These are phyloP conservation scores for Candida albicans DNA, from an alignment of 1,139 yeast species.

Conservation along the genomic window DNA sequence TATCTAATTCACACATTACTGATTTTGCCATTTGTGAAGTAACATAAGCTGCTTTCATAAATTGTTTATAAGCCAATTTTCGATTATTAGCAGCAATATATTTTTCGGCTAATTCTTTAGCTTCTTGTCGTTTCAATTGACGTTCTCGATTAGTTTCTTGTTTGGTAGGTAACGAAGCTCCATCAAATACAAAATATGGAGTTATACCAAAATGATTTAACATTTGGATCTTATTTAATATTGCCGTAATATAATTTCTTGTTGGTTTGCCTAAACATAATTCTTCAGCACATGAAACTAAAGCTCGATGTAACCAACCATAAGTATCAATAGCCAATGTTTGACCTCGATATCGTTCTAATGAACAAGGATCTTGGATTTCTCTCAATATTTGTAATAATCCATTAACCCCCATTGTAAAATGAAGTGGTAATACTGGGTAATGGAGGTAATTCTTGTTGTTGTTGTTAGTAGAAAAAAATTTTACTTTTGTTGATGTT, in stretches of 20 bases:
- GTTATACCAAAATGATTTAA: constrained; percentile 65
- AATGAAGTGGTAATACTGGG: neutral
- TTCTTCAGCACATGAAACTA: constrained; percentile 81
- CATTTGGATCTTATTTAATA: constrained; percentile 65
- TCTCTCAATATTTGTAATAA: constrained; percentile 72
- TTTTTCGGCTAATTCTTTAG: constrained; percentile 54
- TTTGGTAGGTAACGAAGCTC: constrained; percentile 82
- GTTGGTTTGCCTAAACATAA: constrained; percentile 75
- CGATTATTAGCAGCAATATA: constrained; percentile 52
- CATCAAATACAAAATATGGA: constrained; percentile 93
- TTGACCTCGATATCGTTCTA: constrained; percentile 67
- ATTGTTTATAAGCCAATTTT: constrained; percentile 64
- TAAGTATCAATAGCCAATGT: constrained; percentile 91
- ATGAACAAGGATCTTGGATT: constrained; percentile 59
- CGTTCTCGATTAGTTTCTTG: constrained; percentile 71
- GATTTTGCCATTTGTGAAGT: constrained; percentile 91
- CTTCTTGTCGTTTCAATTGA: constrained; percentile 53
- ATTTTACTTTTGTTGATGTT: too few species aligned
- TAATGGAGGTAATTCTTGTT: neutral
- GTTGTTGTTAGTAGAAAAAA: too few species aligned
- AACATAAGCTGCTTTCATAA: constrained; percentile 79
- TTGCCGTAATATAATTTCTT: constrained; percentile 57
- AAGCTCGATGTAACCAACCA: constrained; percentile 93
- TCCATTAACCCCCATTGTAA: constrained; percentile 77
- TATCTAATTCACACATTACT: constrained; percentile 69